Evolutionary conservation across 2,329 filamentous ascomycete species (phyloP), one percentile per base, ranked within the genome.

Genomic region (Alternaria alternata): DNA sequence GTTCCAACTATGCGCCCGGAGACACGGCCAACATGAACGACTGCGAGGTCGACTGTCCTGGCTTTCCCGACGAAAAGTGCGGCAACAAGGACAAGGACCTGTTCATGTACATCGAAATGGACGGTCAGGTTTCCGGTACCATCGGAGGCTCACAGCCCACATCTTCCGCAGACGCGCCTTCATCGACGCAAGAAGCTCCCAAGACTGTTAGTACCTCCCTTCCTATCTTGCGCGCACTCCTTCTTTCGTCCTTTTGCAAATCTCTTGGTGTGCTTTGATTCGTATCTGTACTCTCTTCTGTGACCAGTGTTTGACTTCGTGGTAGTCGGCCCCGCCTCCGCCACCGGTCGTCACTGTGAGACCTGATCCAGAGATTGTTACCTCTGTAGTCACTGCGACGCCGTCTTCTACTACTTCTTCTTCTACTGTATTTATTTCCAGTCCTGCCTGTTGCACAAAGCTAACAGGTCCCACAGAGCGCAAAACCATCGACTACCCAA

Each of bases 41-140:
- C 51, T 94, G 91, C 78, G 78, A 83, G 65, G 75, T 75, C 0
- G 51, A 78, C 16, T 94, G 91, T 68, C 90, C 90, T 8, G 91
- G 90, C n/a, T 94, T 85, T 72, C 86, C 86, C 0, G 34, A 53
- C 1, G 90, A 94, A 64, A 78, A 81, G 11, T 94, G 91, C 70
- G 91, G 91, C 61, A 87, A 86, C 36, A 66, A 70, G 44, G 71
- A 75, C 46, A 65, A 82, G 32, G 82, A 81, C 47, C 70, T 88
- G 4, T 94, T 81, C 70, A 89, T 88, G 51, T 94, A 94, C 74
- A 83, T 94, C 55, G 70, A 81, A 39, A 62, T 75, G 54, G 68
- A 68, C 39, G 81, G 79, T 30, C 58, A 79, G 14, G 85, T 89
- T 3, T 86, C 86, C 5, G 89, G 89, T 39, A 92, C 89, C 4